Conservation (phyloP, 129 eudicot species). For the Arctium minus region DNA sequence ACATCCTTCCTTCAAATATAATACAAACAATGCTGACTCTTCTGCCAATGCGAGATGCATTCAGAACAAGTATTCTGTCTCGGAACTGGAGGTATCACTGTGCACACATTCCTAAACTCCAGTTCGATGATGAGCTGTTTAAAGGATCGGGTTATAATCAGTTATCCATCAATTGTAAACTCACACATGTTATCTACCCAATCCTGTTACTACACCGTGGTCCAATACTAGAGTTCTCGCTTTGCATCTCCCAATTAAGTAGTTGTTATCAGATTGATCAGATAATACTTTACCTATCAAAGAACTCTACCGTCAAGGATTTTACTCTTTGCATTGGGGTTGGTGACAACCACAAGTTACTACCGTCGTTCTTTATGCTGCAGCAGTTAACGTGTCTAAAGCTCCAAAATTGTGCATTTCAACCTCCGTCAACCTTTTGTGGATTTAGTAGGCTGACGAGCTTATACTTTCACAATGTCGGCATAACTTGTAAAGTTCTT, state of each 20-base stretch:
- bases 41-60: constrained; percentile 39
- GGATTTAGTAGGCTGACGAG: constrained; percentile 24
- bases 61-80: constrained; percentile 36
- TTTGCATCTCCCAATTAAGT: constrained; percentile 12
- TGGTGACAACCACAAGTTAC: constrained; percentile 12
- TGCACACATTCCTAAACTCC: constrained; percentile 27
- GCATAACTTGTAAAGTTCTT: constrained; percentile 7
- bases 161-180: background rate
- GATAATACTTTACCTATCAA: constrained; percentile 16
- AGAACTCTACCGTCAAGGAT: background rate
- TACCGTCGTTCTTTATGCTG: constrained; percentile 16
- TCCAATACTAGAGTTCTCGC: constrained; percentile 21
- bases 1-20: constrained; percentile 33
- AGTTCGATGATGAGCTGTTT: constrained; percentile 24
- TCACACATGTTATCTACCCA: constrained; percentile 16
- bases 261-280: constrained; percentile 29
- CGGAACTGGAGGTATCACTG: constrained; percentile 36
- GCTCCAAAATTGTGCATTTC: constrained; percentile 17
- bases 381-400: constrained; percentile 10
- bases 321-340: constrained; percentile 16
- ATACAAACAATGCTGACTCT: constrained; percentile 20
- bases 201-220: constrained; percentile 25
- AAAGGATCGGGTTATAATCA: background rate
- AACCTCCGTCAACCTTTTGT: constrained; percentile 15
- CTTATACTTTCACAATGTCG: constrained; percentile 20